Conservation (phyloP, 768 basidiomycete species). For the Hebeloma cylindrosporum region DNA sequence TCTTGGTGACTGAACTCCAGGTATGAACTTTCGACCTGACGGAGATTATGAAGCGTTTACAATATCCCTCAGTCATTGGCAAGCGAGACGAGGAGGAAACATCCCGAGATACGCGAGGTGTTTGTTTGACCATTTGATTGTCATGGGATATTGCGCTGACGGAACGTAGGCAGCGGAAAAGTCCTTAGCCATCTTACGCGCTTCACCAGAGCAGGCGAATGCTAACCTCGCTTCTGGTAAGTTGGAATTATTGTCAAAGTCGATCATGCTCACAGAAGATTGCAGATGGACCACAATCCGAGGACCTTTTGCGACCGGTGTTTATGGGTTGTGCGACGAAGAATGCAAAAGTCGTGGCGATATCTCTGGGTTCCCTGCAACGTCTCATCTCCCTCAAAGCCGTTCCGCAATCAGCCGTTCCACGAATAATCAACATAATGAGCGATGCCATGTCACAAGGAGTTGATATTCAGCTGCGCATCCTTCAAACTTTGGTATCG, state of each 20-base stretch:
- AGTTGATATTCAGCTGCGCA: constrained; percentile 94
- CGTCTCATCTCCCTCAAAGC: constrained; percentile 86
- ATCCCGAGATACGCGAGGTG: constrained; percentile 94
- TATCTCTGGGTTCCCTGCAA: constrained; percentile 88
- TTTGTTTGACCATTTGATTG: constrained; percentile 22
- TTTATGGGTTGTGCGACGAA: constrained; percentile 94
- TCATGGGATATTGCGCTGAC: constrained; percentile 17
- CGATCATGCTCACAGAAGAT: not conserved
- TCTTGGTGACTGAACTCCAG: constrained; percentile 74
- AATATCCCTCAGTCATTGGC: constrained; percentile 62
- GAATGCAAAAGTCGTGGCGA: constrained; percentile 91
- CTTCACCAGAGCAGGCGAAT: constrained; percentile 81
- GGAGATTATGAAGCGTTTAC: not conserved
- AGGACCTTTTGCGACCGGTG: constrained; percentile 80
- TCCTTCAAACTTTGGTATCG: constrained; percentile 88
- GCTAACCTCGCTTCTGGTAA: constrained; percentile 71
- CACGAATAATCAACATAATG: constrained; percentile 81
- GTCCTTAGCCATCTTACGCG: constrained; percentile 73
- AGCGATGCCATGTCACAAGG: constrained; percentile 88
- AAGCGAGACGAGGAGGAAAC: constrained; percentile 84
- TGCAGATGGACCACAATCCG: constrained; percentile 74
- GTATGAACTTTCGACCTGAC: constrained; percentile 9
- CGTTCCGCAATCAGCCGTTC: constrained; percentile 77
- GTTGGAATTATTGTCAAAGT: constrained; percentile 22
- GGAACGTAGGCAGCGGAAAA: constrained; percentile 76